These are phyloP conservation scores for Alopecurus myosuroides DNA, from an alignment of 176 grass and related monocot genomes.

Conservation along the genomic window DNA sequence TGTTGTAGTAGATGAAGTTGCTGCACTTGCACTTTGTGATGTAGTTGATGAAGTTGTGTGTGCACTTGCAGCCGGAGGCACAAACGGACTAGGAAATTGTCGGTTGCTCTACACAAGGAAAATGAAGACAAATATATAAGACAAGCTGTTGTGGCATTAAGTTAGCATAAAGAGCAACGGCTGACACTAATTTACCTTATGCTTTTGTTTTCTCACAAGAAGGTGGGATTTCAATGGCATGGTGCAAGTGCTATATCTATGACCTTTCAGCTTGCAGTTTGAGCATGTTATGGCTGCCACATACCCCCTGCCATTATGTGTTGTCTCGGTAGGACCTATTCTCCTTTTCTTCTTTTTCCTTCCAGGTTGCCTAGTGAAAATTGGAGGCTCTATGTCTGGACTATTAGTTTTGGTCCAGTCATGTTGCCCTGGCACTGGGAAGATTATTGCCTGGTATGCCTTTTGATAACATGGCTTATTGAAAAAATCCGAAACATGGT, in stretches of 20 bases:
- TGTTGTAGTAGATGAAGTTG: background rate
- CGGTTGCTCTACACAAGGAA: background rate
- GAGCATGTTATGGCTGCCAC: background rate
- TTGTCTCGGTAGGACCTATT: background rate
- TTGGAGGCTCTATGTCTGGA: background rate
- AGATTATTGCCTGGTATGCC: background rate
- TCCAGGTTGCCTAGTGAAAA: background rate
- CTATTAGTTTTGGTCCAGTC: background rate
- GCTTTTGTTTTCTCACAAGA: background rate
- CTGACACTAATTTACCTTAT: background rate
- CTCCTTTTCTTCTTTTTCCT: background rate
- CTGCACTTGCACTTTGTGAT: too few relatives aligned
- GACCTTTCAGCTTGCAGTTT: background rate
- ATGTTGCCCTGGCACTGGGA: background rate
- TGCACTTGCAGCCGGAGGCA: background rate
- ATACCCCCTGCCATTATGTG: background rate
- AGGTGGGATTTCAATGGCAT: background rate
- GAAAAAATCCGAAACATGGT: background rate
- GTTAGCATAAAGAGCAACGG: too few relatives aligned
- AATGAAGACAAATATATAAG: background rate
- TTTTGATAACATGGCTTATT: background rate
- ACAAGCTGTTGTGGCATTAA: too few relatives aligned
- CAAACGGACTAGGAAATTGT: background rate
- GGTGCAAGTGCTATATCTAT: background rate
- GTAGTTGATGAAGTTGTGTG: too few relatives aligned